These are phyloP conservation scores for Pseudonitzschia multistriata DNA, from an alignment of 108 stramenopile species.

Conservation along the genomic window DNA sequence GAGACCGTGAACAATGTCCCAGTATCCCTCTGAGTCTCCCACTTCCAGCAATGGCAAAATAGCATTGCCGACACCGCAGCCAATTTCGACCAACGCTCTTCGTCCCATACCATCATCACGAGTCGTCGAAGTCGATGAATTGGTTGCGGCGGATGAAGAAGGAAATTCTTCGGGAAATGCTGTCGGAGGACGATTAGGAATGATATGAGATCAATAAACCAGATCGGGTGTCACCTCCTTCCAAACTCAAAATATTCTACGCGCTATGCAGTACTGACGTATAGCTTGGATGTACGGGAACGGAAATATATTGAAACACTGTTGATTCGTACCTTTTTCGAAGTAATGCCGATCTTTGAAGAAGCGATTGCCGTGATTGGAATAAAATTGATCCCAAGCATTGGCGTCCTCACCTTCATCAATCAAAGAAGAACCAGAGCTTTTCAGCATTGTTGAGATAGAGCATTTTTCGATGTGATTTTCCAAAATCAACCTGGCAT, in stretches of 20 bases:
- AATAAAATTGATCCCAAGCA: constrained; percentile 81
- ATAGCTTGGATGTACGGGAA: too few relatives aligned
- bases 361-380: constrained; percentile 62
- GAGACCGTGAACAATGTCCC: constrained; percentile 45
- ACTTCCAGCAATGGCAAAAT: constrained; percentile 63
- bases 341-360: constrained; percentile 91
- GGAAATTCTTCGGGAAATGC: constrained; percentile 75
- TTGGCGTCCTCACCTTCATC: constrained; percentile 34
- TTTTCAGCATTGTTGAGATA: constrained; percentile 3
- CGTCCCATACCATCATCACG: background rate
- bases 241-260: background rate
- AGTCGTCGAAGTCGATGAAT: background rate
- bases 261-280: background rate
- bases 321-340: constrained; percentile 26
- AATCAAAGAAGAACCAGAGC: background rate
- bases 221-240: background rate
- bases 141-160: constrained; percentile 10
- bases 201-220: background rate
- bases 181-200: constrained; percentile 5
- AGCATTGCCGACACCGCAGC: constrained; percentile 91
- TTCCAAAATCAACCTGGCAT: constrained; percentile 1
- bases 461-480: constrained; percentile 12
- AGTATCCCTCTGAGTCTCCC: constrained; percentile 9
- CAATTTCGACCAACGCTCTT: constrained; percentile 72
- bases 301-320: too few relatives aligned